phyloP scores from a whole-genome alignment of 768 basidiomycete genomes.

The Jaapia argillacea region DNA sequence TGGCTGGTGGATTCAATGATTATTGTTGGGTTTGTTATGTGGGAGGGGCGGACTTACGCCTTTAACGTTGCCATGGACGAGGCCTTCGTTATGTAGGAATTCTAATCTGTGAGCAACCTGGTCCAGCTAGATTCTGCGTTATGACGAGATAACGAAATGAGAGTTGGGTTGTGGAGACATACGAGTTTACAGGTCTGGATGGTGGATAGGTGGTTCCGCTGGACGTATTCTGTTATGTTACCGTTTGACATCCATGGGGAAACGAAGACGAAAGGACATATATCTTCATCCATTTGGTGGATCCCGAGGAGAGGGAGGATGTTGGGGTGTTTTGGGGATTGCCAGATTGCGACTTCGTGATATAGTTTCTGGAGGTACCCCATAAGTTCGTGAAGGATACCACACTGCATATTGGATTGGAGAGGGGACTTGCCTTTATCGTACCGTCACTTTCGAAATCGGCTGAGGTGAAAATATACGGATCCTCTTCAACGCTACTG shows the following conservation, averaged over 20 bases:
- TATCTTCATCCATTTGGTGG: background rate
- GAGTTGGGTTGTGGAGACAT: background rate
- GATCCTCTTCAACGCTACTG: background rate
- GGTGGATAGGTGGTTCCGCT: background rate
- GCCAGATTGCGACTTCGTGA: background rate
- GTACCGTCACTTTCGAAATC: background rate
- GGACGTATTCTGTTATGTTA: background rate
- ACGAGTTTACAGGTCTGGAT: background rate
- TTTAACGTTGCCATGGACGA: background rate
- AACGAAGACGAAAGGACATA: background rate
- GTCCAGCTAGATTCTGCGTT: background rate
- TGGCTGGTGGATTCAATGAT: background rate
- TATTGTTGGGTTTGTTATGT: background rate
- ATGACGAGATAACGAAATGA: background rate
- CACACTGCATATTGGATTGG: too few relatives aligned
- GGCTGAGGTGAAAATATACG: background rate
- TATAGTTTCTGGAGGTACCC: background rate
- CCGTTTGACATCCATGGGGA: background rate
- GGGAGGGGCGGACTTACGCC: background rate
- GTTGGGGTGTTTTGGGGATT: too few relatives aligned
- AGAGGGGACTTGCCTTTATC: too few relatives aligned
- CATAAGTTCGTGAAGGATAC: too few relatives aligned
- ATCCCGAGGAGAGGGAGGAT: background rate
- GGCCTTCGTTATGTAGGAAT: background rate
- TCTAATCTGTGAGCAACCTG: background rate